Base-by-base conservation (phyloP, 176 grass and related monocot species). In the Zoysia japonica region DNA sequence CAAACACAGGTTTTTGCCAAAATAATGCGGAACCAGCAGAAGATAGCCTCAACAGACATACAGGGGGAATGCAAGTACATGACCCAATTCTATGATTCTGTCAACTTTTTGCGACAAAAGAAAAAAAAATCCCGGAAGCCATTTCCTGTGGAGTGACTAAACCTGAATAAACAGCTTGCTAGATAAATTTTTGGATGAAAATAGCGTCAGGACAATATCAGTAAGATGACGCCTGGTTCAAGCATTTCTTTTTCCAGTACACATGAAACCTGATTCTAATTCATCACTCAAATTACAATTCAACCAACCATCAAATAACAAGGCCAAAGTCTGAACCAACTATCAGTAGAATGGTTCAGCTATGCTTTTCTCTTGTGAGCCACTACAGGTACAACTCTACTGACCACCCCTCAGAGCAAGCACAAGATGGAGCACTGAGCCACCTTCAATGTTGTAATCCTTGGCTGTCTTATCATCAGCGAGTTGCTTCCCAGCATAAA, bases 391-490 rank as follows among this genome's bases (percentile, higher is more conserved):
- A 51, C 36, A 59, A 16, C 17, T 82, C 41, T 78, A 93, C 65
- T 70, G 83, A 52, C 96, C 96, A 66, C 92, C 96, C 81, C 96
- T 93, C 52, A 94, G 68, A 74, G 90, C 88, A 88, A 98, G 89
- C 66, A 94, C 96, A 81, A 94, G 96, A 80, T 98, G 96, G 56
- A 94, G 96, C 56, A 94, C 92, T 1, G 90, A 98, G 4, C 90
- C 92, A 35, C 92, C 96, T 85, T 99, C 96, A 38, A 98, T 93
- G 85, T 93, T 98, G 86, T 98, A 95, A 72, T 95, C 96, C 78
- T 95, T 98, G 0, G 92, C 90, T 17, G 88, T 95, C 82, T 98
- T 98, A 65, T 93, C 90, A 86, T 98, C 96, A 67, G 89, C 95
- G 7, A 97, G 89, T 52, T 97, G 95, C 89, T 92, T 97, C 57